phyloP scores from a whole-genome alignment of 2,329 filamentous ascomycete genomes.

The Dactylellina parvicollis region DNA sequence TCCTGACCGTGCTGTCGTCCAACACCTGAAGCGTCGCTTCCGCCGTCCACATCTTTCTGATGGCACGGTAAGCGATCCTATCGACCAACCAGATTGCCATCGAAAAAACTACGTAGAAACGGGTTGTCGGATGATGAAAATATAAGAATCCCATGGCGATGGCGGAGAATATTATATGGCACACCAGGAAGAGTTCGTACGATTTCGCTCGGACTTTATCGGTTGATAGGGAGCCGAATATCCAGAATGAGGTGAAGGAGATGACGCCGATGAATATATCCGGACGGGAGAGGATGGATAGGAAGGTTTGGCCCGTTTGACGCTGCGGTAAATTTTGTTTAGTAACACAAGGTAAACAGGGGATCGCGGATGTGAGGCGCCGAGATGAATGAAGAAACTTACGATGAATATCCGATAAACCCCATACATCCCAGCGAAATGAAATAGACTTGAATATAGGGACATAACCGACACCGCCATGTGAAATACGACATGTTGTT shows the following conservation, averaged over 20 bases:
- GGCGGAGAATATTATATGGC: constrained; percentile 69
- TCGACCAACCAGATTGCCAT: constrained; percentile 70
- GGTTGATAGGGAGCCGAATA: constrained; percentile 61
- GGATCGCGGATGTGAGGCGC: background rate
- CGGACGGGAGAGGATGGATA: constrained; percentile 67
- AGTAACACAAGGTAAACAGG: constrained; percentile 59
- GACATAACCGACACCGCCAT: constrained; percentile 71
- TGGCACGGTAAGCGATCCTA: constrained; percentile 64
- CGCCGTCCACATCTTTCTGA: constrained; percentile 27
- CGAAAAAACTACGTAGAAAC: constrained; percentile 67
- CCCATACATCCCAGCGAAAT: constrained; percentile 67
- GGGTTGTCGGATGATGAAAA: constrained; percentile 68
- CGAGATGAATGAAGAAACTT: background rate
- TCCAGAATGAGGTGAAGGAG: constrained; percentile 58
- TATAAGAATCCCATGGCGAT: constrained; percentile 69
- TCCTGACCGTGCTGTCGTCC: constrained; percentile 36
- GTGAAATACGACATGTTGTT: constrained; percentile 73
- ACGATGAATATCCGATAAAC: constrained; percentile 57
- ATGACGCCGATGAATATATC: constrained; percentile 73
- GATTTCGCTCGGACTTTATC: constrained; percentile 69
- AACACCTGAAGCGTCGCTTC: constrained; percentile 16
- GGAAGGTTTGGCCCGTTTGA: constrained; percentile 63
- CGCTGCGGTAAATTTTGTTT: constrained; percentile 63
- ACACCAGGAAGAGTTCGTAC: constrained; percentile 72
- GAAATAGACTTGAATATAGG: constrained; percentile 70